Conservation (phyloP, 371 early-diverging fungal species). For the Mortierella sp. region DNA sequence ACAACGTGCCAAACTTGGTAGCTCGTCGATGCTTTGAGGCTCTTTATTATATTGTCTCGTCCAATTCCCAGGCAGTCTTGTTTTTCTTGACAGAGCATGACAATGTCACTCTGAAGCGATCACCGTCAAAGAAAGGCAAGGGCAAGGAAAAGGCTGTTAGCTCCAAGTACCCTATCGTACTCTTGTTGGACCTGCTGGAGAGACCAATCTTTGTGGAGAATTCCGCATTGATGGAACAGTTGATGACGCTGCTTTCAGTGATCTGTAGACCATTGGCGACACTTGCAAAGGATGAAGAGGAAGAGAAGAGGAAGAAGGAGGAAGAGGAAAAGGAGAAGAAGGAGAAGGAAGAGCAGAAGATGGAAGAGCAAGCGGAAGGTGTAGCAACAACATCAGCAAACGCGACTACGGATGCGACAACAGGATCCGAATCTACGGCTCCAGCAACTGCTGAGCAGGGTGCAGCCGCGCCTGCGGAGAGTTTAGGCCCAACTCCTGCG, state of each 20-base stretch:
- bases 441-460: neutral
- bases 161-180: slow-evolving; percentile 88
- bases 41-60: slow-evolving; percentile 77
- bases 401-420: neutral
- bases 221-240: slow-evolving; percentile 84
- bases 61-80: slow-evolving; percentile 73
- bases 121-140: slow-evolving; percentile 70
- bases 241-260: slow-evolving; percentile 87
- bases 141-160: slow-evolving; percentile 69
- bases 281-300: slow-evolving; percentile 65
- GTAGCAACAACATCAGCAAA: neutral
- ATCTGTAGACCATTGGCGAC: slow-evolving; percentile 80
- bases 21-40: slow-evolving; percentile 91
- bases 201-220: slow-evolving; percentile 84
- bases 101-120: slow-evolving; percentile 63
- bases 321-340: slow-evolving; percentile 17
- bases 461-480: slow-evolving; percentile 4
- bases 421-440: neutral
- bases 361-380: neutral
- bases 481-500: neutral
- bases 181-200: slow-evolving; percentile 87
- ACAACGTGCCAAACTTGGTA: slow-evolving; percentile 84
- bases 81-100: slow-evolving; percentile 86
- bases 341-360: slow-evolving; percentile 12
- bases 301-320: slow-evolving; percentile 53